These are phyloP conservation scores for Aquanectria penicillioides DNA, from an alignment of 2,329 filamentous ascomycete species.

Conservation along the genomic window DNA sequence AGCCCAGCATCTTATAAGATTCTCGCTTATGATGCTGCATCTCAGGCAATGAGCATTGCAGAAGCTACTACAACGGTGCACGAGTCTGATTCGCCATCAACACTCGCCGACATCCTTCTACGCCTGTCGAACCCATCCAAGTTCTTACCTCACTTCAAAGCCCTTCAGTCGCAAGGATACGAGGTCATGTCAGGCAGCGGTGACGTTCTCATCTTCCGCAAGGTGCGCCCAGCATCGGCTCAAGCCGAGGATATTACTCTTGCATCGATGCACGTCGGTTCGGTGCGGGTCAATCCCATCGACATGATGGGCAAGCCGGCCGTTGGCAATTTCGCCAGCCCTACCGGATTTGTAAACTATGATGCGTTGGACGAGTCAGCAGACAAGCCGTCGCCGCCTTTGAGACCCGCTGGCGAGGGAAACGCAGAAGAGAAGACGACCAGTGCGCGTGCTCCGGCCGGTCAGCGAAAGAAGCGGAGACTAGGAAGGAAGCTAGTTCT, in stretches of 20 bases:
- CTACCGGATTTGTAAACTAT: constrained; percentile 73
- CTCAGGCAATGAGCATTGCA: constrained; percentile 65
- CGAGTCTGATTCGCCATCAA: constrained; percentile 59
- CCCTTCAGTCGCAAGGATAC: constrained; percentile 69
- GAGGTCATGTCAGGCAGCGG: constrained; percentile 72
- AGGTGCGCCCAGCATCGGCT: constrained; percentile 52
- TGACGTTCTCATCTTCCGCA: constrained; percentile 74
- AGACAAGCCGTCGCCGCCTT: constrained; percentile 48
- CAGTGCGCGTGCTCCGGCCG: constrained; percentile 49
- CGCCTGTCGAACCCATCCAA: constrained; percentile 70
- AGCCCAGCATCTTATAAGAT: constrained; percentile 64
- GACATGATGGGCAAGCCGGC: constrained; percentile 61
- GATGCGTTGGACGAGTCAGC: constrained; percentile 50
- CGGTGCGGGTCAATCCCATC: constrained; percentile 63
- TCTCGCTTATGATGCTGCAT: constrained; percentile 71
- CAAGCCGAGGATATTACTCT: background rate
- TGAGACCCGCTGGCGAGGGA: constrained; percentile 53
- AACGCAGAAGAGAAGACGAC: constrained; percentile 59
- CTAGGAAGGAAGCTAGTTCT: constrained; percentile 60
- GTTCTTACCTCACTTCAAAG: constrained; percentile 71
- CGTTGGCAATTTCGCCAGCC: constrained; percentile 69
- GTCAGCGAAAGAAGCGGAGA: constrained; percentile 49
- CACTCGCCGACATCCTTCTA: constrained; percentile 69
- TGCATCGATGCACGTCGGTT: background rate
- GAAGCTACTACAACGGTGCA: constrained; percentile 68